Evolutionary conservation across 1,284 basidiomycete species (phyloP).

Genomic region (Ganoderma resinaceum): DNA sequence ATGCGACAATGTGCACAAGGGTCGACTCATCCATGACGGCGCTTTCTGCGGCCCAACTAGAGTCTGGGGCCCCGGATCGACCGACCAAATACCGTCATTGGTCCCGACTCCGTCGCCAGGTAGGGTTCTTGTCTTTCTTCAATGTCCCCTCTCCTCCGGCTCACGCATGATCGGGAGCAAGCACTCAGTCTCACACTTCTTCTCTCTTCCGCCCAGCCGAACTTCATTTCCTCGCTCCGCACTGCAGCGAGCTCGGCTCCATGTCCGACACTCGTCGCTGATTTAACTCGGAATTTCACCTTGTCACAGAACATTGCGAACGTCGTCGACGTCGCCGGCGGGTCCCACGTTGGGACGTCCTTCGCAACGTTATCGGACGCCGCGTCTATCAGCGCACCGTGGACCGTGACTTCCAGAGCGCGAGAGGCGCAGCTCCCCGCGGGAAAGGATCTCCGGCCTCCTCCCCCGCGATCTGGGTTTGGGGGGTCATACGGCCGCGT

Average conservation of each 20-base stretch:
- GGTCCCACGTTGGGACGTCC: not conserved
- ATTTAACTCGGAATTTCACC: not conserved
- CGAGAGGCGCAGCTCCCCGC: slow-evolving; percentile 24
- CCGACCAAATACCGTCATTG: not conserved
- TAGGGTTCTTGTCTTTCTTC: not conserved
- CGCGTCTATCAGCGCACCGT: slow-evolving; percentile 17
- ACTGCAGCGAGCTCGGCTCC: not conserved
- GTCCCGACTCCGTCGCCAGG: too few species aligned
- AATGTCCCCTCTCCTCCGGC: not conserved
- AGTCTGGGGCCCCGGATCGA: not conserved
- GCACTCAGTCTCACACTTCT: not conserved
- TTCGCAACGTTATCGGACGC: slow-evolving; percentile 8
- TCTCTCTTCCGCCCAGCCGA: not conserved
- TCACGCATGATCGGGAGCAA: not conserved
- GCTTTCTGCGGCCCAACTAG: not conserved
- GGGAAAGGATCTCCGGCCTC: slow-evolving; percentile 26
- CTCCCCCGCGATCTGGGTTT: slow-evolving; percentile 19
- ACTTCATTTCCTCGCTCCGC: not conserved
- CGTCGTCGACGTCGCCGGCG: not conserved
- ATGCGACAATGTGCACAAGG: too few species aligned
- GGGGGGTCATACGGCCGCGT: not conserved
- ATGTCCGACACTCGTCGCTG: not conserved
- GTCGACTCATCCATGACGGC: too few species aligned
- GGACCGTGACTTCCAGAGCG: not conserved
- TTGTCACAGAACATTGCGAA: slow-evolving; percentile 2